Conservation (phyloP, 2,329 filamentous ascomycete genomes). For the Nemania sp. region DNA sequence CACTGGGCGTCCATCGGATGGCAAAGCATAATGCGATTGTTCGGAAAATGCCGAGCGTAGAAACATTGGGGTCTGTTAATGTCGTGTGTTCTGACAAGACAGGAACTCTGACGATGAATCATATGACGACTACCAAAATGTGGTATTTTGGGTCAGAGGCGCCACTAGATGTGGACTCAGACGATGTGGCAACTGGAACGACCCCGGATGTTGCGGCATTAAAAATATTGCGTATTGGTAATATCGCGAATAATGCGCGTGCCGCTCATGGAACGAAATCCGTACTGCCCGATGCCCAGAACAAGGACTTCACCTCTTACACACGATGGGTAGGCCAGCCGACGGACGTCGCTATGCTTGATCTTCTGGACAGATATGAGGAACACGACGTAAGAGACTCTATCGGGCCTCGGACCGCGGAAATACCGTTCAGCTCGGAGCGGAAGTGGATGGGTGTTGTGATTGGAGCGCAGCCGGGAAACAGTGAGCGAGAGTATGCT, state of each 20-base stretch:
- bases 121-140: constrained; percentile 96
- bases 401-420: constrained; percentile 77
- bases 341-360: constrained; percentile 95
- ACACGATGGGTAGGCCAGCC: constrained; percentile 97
- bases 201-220: constrained; percentile 74
- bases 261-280: constrained; percentile 77
- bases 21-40: constrained; percentile 94
- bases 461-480: constrained; percentile 64
- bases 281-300: constrained; percentile 82
- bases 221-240: constrained; percentile 86
- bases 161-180: constrained; percentile 56
- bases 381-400: constrained; percentile 90
- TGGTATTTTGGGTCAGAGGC: constrained; percentile 81
- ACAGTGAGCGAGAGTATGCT: constrained; percentile 73
- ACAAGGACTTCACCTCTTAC: constrained; percentile 63
- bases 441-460: constrained; percentile 99
- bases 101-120: constrained; percentile 91
- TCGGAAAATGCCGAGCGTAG: constrained; percentile 91
- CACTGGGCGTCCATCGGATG: constrained; percentile 94
- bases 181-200: constrained; percentile 56
- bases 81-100: constrained; percentile 99
- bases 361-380: constrained; percentile 85
- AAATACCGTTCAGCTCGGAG: constrained; percentile 95
- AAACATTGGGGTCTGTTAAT: constrained; percentile 97
- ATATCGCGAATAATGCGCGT: constrained; percentile 93